phyloP scores from a whole-genome alignment of 1,139 yeast species.

The Candida dubliniensis region DNA sequence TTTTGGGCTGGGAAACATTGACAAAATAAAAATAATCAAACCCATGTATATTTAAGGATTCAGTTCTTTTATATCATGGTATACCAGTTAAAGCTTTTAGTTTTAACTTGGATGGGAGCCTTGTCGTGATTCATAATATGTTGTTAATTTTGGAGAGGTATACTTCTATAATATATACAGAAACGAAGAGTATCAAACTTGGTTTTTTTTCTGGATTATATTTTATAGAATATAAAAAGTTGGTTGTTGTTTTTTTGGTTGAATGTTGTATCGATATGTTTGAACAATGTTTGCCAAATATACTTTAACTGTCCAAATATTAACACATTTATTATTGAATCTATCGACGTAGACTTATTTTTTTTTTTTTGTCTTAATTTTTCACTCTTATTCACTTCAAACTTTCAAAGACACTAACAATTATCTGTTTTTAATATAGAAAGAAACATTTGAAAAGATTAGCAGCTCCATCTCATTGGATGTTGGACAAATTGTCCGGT shows the following conservation, averaged over 20 bases:
- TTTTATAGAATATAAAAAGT: too few species aligned
- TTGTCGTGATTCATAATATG: constrained; percentile 25
- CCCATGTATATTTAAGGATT: constrained; percentile 12
- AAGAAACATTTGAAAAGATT: constrained; percentile 98
- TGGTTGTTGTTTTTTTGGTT: background rate
- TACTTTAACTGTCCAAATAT: background rate
- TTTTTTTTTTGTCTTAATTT: background rate
- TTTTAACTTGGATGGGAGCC: constrained; percentile 38
- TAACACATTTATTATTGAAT: constrained; percentile 1
- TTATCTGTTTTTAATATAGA: constrained; percentile 37
- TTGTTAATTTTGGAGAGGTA: background rate
- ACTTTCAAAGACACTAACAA: constrained; percentile 18
- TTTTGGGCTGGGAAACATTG: constrained; percentile 15
- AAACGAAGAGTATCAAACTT: too few species aligned
- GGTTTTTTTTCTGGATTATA: too few species aligned
- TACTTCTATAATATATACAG: background rate
- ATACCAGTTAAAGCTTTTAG: constrained; percentile 13
- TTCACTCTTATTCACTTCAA: too few species aligned
- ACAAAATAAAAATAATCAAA: constrained; percentile 6
- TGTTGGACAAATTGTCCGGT: constrained; percentile 99
- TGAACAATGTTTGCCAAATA: background rate
- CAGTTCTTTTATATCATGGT: constrained; percentile 8
- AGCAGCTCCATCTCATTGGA: constrained; percentile 99
- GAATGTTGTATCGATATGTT: background rate
- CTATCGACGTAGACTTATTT: constrained; percentile 6